These are phyloP conservation scores for Verticillium tricorpus DNA, from an alignment of 2,329 filamentous ascomycete genomes.

Conservation along the genomic window DNA sequence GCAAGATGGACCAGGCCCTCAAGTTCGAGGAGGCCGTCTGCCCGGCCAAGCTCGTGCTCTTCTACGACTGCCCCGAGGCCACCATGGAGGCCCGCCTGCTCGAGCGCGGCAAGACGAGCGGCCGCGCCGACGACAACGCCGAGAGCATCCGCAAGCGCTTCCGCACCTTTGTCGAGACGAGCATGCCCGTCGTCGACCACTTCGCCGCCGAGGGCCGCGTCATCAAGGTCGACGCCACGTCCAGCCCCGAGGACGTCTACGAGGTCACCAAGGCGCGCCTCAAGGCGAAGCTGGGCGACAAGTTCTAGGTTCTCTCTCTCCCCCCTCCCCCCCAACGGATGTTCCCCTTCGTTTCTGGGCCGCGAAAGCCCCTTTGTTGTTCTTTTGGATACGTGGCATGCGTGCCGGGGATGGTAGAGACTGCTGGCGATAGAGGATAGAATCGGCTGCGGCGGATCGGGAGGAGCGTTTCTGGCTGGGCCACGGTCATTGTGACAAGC, in stretches of 20 bases:
- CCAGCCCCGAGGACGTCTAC: conserved; percentile 59
- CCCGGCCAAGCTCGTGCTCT: conserved; percentile 78
- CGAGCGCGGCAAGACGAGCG: conserved; percentile 88
- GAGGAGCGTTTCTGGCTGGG: not conserved
- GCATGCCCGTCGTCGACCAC: conserved; percentile 92
- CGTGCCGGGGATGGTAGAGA: not conserved
- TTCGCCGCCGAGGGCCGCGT: conserved; percentile 75
- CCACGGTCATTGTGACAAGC: not conserved
- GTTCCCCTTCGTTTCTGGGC: not conserved
- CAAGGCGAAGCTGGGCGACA: conserved; percentile 32
- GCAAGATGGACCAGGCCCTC: conserved; percentile 94
- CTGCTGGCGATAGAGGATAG: not conserved
- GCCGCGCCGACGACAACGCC: conserved; percentile 86
- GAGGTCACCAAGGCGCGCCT: conserved; percentile 47
- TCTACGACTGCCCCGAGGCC: conserved; percentile 88
- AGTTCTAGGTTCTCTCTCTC: not conserved
- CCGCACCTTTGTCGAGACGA: conserved; percentile 88
- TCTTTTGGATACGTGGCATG: not conserved
- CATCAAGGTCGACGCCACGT: conserved; percentile 71
- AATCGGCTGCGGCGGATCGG: not conserved
- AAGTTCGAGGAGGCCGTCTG: conserved; percentile 92
- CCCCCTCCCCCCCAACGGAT: too few species aligned
- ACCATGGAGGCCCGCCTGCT: conserved; percentile 82
- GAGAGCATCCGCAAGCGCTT: conserved; percentile 97
- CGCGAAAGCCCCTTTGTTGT: not conserved